These are phyloP conservation scores for Calonectria pseudoreteaudii DNA, from an alignment of 2,329 filamentous ascomycete genomes.

Conservation along the genomic window DNA sequence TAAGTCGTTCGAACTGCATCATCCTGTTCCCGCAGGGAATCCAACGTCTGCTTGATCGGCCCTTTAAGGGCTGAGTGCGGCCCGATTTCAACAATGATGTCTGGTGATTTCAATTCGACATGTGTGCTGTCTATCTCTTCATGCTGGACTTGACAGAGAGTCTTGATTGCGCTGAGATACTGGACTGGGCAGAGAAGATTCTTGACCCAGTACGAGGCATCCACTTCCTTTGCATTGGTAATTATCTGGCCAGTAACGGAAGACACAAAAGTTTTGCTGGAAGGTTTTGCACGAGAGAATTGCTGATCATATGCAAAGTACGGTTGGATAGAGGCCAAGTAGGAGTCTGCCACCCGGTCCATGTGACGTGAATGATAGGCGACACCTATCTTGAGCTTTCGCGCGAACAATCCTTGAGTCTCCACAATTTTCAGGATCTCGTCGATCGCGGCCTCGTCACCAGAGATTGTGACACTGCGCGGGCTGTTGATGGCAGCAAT, in stretches of 20 bases:
- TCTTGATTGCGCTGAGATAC: background rate
- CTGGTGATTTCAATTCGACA: background rate
- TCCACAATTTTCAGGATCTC: conserved; percentile 37
- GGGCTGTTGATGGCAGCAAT: conserved; percentile 46
- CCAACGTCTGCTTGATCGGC: background rate
- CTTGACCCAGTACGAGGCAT: background rate
- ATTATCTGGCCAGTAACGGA: background rate
- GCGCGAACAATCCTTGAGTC: conserved; percentile 43
- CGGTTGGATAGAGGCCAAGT: background rate
- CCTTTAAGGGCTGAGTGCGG: background rate
- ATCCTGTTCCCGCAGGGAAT: background rate
- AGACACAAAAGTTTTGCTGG: background rate
- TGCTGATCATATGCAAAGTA: background rate
- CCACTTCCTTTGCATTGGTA: background rate
- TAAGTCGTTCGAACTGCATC: background rate
- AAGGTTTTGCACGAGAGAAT: background rate
- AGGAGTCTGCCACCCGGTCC: conserved; percentile 15
- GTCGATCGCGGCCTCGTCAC: conserved; percentile 43
- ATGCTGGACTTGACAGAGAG: background rate
- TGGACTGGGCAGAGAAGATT: background rate
- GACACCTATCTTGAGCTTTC: conserved; percentile 27
- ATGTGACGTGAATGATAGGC: conserved; percentile 22
- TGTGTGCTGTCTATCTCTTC: background rate
- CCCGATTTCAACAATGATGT: background rate
- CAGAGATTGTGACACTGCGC: conserved; percentile 45